Evolutionary conservation across 257 asterid species (phyloP), one percentile per base, ranked within the genome.

Genomic region (Forsythia suspensa): DNA sequence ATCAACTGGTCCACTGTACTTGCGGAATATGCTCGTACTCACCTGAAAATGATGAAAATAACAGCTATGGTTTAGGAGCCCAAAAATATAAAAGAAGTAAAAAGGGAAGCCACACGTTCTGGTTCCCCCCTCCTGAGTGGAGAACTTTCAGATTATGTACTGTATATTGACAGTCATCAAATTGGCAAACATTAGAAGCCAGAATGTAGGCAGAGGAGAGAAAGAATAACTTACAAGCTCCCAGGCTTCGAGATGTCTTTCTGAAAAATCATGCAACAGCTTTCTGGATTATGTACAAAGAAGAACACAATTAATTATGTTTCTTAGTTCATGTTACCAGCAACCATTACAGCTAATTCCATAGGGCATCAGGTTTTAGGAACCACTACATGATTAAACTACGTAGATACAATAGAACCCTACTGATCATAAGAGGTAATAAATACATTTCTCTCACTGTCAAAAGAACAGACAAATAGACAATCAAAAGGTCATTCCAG

Each of bases 1-100:
- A 81, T 92, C 97, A 24, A 90, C 69, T 20, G 96, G 92, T 76
- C 98, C 97, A 57, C 85, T 88, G 77, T 94, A 94, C 85, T 94
- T 94, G 73, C 96, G 92, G 59, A 91, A 57, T 40, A 94, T 87
- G 81, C 81, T 91, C 24, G 84, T 90, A 86, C 95, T 92, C 57
- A 89, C 94, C 97, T 92, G 90, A 72, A 51, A 84, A 70, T 63
- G 16, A 41, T 57, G 29, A 3, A 57, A 44, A 67, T 37, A 73
- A 7, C 78, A 70, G 18, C 80, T 68, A 43, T 37, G 18, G 59
- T 15, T 48, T 48, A 76, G 59, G n/a, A 48, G 42, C 36, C 59
- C 4, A 18, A 13, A 13, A 18, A 43, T 57, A 6, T 34, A 41
- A 36, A 42, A 37, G 29, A 16, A 63, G 70, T 29, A 21, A 24